Evolutionary conservation across 1,284 basidiomycete species (phyloP), one percentile per base, ranked within the genome.

Genomic region (Porodaedalea pini): DNA sequence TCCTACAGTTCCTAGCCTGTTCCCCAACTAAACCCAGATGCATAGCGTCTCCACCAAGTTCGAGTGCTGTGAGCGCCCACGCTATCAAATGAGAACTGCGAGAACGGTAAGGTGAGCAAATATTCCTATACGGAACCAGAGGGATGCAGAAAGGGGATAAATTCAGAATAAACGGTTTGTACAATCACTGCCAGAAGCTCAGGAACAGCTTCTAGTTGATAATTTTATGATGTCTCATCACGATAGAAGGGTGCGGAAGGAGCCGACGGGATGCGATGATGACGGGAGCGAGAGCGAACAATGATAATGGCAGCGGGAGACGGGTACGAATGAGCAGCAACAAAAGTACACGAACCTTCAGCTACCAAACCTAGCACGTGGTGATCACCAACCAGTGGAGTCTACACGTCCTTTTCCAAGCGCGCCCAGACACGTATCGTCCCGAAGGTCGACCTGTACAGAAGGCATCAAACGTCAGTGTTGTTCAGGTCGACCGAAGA

Each of bases 171-270:
- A 57, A 61, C 62, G 25, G 25, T 61, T 55, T 27, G 62, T 74
- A 60, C 71, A 80, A 82, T 86, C 85, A 80, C 75, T 56, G 81
- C 81, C 75, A 31, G 67, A 75, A 77, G 80, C 83, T 88, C 80
- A 85, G 81, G 70, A 88, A 88, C 86, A 88, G 86, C 85, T 86
- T 88, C 86, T 88, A 88, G 86, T 88, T 86, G 85, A 86, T 85
- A 73, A 70, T 78, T 74, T 74, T 75, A 70, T 62, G 58, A 52
- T 54, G 44, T 59, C 65, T 57, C 75, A 73, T 81, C 79, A 63
- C 65, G 36, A 58, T 45, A 45, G 48, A 53, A 23, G 43, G 39
- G 50, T 34, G 34, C 41, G 34, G 23, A 56, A 2, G 44, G 23
- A 19, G 21, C 6, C 1, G 2, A 50, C 27, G 21, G 31, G 6